Base-by-base conservation (phyloP, 495 filamentous ascomycete species). In the Poronia punctata region DNA sequence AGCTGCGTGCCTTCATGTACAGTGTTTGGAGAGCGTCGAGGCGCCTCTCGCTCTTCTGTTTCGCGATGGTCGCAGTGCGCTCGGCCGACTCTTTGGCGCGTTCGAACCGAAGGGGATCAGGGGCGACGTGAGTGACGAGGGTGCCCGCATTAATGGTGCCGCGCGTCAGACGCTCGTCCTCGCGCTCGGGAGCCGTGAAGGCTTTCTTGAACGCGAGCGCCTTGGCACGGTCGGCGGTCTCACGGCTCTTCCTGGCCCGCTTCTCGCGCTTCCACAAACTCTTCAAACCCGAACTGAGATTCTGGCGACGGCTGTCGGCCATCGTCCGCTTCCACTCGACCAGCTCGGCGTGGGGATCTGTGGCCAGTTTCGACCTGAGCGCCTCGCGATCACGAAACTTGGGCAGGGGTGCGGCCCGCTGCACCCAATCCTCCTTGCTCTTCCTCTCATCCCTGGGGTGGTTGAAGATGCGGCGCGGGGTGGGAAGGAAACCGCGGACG, bases 1-100 rank as follows among this genome's bases (percentile, higher is more conserved):
- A 72, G 35, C 56, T 50, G 19, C 57, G 50, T 7, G 69, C 67
- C 8, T 60, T 62, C 46, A 69, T 65, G 45, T 71, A 72, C 41
- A 72, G 54, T 53, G 64, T 59, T 38, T 60, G 56, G 9, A 72
- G 52, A 28, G 69, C 66, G 40, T 72, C 68, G 21, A 59, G 55
- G 6, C 69, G 64, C 15, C 40, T 47, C 49, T 70, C 65, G 46
- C 55, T 56, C 46, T 60, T 60, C 30, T 25, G 29, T 6, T 23
- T 41, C 20, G 18, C 4, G 7, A 51, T 25, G n/a, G 28, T 27
- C 14, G 41, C 34, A 23, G 62, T 59, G 38, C 46, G 49, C 14
- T 19, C 22, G 7, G 35, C 45, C 9, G 64, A 57, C 4, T 26
- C 49, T 5, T 54, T 30, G 2, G 60, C 64, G 0, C 28, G 35